Evolutionary conservation across 352 stramenopile genomes (phyloP).

Genomic region (Globisporangium abappressorium): DNA sequence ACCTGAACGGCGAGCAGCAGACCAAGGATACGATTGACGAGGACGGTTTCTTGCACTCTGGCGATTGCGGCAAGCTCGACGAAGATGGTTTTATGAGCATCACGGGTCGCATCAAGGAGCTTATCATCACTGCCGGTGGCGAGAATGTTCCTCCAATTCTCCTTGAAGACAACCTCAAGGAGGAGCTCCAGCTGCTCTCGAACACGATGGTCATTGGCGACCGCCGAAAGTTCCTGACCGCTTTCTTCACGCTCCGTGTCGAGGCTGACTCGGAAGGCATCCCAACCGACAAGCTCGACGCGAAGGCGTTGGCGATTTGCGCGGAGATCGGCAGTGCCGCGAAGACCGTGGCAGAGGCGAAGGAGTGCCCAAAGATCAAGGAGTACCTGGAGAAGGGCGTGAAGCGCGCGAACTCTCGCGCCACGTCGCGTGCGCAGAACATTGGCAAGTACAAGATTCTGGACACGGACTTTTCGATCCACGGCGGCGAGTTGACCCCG

Average conservation of each 20-base stretch:
- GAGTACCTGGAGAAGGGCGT: slow-evolving; percentile 68
- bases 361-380: slow-evolving; percentile 72
- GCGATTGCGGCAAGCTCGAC: slow-evolving; percentile 91
- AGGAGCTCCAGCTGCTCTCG: slow-evolving; percentile 79
- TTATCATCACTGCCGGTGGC: slow-evolving; percentile 94
- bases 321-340: slow-evolving; percentile 63
- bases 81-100: slow-evolving; percentile 93
- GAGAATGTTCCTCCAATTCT: slow-evolving; percentile 94
- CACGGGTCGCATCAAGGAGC: slow-evolving; percentile 95
- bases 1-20: slow-evolving; percentile 75
- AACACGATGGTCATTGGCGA: slow-evolving; percentile 94
- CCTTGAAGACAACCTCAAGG: slow-evolving; percentile 91
- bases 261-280: slow-evolving; percentile 76
- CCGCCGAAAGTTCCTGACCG: slow-evolving; percentile 90
- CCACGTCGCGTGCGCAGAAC: slow-evolving; percentile 81
- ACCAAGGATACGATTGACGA: slow-evolving; percentile 90
- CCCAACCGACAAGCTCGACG: slow-evolving; percentile 79
- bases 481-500: slow-evolving; percentile 91
- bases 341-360: slow-evolving; percentile 69
- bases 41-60: slow-evolving; percentile 92
- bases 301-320: slow-evolving; percentile 55
- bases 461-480: slow-evolving; percentile 89
- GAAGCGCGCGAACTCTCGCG: slow-evolving; percentile 71
- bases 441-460: slow-evolving; percentile 88
- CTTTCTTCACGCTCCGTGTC: slow-evolving; percentile 86